Base-by-base conservation (phyloP, 352 stramenopile genomes). In the Pythium coloratum region DNA sequence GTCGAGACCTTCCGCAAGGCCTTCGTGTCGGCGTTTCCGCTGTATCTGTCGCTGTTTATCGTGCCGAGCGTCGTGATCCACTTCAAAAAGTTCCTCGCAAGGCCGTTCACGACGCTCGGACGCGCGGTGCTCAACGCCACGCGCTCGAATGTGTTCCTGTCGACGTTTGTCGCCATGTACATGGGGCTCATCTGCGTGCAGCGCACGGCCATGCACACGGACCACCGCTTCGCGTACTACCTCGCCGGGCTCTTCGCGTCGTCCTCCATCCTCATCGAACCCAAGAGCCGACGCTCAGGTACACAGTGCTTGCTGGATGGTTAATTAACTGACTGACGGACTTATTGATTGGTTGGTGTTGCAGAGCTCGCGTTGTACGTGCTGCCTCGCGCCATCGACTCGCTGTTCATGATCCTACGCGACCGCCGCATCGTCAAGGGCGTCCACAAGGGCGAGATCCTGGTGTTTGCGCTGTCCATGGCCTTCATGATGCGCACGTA, bases 41-140 rank as follows among this genome's bases (percentile, higher is more conserved):
- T 95, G 30, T 95, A 95, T 64, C 72, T 95, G 53, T 93, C 87
- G 60, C 81, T 95, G 57, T 93, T 91, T 67, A 92, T 93, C 61
- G 87, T 92, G 49, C 87, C 87, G 50, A 82, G 77, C 26, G 76
- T 95, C 51, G 87, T 95, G 40, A 87, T 95, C 56, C 80, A 88
- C 59, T 92, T 93, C 59, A 90, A 90, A 60, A 82, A 83, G 60
- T 95, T 95, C 67, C 56, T 94, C 44, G 71, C 74, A n/a, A 38
- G 75, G 12, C 87, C 87, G 1, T 69, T 90, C 20, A 58, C 67
- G 14, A 86, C 80, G 28, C 73, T 94, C 13, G 69, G 69, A n/a
- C 76, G 74, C 46, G 87, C 81, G 5, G 81, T 86, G 26, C 62
- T 90, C 28, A 82, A 82, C 64, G 87, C 84, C 13, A 90, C 83